Evolutionary conservation across 2,329 filamentous ascomycete genomes (phyloP), one percentile per base, ranked within the genome.

Genomic region (Aspergillus fructus): DNA sequence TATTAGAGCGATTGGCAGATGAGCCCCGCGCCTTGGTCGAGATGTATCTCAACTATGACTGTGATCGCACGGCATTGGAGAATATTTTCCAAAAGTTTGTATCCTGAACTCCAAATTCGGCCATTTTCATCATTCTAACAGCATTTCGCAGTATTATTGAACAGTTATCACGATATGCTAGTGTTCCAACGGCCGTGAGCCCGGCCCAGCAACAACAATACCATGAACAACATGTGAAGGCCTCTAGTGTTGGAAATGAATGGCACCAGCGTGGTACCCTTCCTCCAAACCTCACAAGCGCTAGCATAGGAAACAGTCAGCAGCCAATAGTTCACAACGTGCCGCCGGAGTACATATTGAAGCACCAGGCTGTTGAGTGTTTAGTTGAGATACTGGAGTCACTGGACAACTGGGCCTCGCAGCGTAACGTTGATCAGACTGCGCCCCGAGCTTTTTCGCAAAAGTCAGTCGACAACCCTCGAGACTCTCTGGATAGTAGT

Each of bases 21-120:
- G 94, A 99, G 71, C 91, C 93, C 2, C 85, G 91, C 63, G 93
- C 91, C 0, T 74, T 99, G 49, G 94, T 99, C 15, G 94, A 99
- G 74, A 89, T 93, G 13, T 99, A 99, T 74, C 84, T 99, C 61
- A 99, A 99, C 74, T 99, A 99, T 70, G 94, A 99, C 72, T 99
- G 94, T 76, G 96, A 97, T 69, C 85, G 93, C 59, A 92, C 91
- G 41, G 86, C 87, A 9, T 85, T 97, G 59, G 93, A 97, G 76
- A 99, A 99, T 74, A 94, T 97, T 74, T 99, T 96, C 73, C 94
- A 99, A 75, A 81, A 84, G 65, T 77, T 68, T 56, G 68, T 62
- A 58, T 40, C 37, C 43, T 3, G 41, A 30, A n/a, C 30, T 21
- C 48, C 17, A 40, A 17, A 27, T 3, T n/a, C 13, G 30, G 3